A percentile compares a stretch with the other conserved stretches of the same genome.
These are phyloP conservation scores for Herpetospermum pedunculosum DNA, from an alignment of 306 rosid species.

Conservation along the genomic window DNA sequence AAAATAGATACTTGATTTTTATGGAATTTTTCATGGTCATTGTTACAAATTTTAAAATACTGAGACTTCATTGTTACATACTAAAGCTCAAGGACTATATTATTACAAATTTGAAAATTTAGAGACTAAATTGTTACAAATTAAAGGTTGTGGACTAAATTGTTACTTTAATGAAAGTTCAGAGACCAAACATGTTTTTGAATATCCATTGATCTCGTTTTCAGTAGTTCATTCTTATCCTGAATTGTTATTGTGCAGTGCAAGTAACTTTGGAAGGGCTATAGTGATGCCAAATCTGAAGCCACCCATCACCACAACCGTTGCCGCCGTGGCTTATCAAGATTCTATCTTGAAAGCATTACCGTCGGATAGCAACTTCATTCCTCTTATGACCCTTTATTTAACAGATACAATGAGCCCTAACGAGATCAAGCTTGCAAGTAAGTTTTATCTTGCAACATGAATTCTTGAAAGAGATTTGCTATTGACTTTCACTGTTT, in stretches of 20 bases:
- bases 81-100: too few species aligned
- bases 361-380: constrained; percentile 47
- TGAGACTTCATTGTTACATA: too few species aligned
- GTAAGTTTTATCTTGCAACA: constrained; percentile 27
- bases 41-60: too few species aligned
- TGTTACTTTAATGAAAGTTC: too few species aligned
- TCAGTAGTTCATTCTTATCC: not conserved
- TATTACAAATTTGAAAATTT: too few species aligned
- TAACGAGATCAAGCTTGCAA: constrained; percentile 69
- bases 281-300: constrained; percentile 92
- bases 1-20: too few species aligned
- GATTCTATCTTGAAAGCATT: constrained; percentile 66
- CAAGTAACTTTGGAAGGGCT: constrained; percentile 68
- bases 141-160: too few species aligned
- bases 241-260: constrained; percentile 29
- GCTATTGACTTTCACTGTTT: too few species aligned
- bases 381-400: constrained; percentile 90
- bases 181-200: too few species aligned
- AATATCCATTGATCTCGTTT: too few species aligned
- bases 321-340: constrained; percentile 57
- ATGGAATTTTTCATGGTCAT: too few species aligned
- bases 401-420: constrained; percentile 66
- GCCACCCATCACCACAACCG: constrained; percentile 64
- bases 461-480: not conserved
- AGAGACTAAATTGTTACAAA: too few species aligned